Conservation (phyloP, 371 early-diverging fungal genomes). For the Apophysomyces elegans region DNA sequence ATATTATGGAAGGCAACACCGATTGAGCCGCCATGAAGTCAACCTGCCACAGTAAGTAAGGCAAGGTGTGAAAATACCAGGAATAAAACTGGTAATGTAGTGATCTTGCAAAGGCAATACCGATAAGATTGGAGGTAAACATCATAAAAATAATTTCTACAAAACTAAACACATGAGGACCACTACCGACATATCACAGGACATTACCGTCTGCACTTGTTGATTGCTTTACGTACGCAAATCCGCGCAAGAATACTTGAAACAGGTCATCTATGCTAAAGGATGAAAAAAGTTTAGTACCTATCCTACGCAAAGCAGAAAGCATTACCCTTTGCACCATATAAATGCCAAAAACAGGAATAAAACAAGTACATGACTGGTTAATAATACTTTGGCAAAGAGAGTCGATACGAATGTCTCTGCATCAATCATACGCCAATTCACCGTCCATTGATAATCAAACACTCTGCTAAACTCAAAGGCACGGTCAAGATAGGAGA, state of each 20-base stretch:
- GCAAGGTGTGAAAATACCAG: slow-evolving; percentile 90
- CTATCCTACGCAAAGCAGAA: slow-evolving; percentile 15
- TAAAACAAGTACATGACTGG: slow-evolving; percentile 63
- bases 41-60: slow-evolving; percentile 74
- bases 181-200: neutral
- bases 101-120: slow-evolving; percentile 85
- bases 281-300: too few species aligned
- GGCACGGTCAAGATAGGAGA: slow-evolving; percentile 73
- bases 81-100: slow-evolving; percentile 96
- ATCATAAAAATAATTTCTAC: slow-evolving; percentile 69
- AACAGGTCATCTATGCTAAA: slow-evolving; percentile 55
- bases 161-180: slow-evolving; percentile 17
- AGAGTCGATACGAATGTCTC: slow-evolving; percentile 63
- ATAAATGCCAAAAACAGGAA: slow-evolving; percentile 57
- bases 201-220: slow-evolving; percentile 13
- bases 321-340: slow-evolving; percentile 55
- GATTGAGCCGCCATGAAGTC: slow-evolving; percentile 18
- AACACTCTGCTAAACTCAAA: slow-evolving; percentile 90
- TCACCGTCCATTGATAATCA: slow-evolving; percentile 91
- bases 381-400: slow-evolving; percentile 67
- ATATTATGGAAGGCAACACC: neutral
- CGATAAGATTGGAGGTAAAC: slow-evolving; percentile 86
- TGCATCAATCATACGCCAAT: slow-evolving; percentile 86
- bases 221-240: slow-evolving; percentile 3
- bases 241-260: slow-evolving; percentile 48